Evolutionary conservation across 257 asterid genomes (phyloP), one percentile per base, ranked within the genome.

Genomic region (Anisodus acutangulus): DNA sequence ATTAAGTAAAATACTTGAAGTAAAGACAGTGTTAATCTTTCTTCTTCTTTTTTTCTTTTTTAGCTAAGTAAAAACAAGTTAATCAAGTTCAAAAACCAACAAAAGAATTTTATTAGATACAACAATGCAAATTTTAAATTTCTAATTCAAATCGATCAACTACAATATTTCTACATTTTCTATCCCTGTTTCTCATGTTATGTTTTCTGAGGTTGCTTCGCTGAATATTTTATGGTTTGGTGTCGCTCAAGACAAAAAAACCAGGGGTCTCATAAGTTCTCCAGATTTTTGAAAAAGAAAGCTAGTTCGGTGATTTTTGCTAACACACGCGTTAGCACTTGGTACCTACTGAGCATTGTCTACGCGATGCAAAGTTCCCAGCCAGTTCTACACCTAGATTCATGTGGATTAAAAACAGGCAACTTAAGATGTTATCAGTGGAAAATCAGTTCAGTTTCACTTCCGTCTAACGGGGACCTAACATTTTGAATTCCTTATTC

Each of bases 361-460:
- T 74, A 3, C 22, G 62, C 11, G 9, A 74, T 47, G 81, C 8
- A 76, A 76, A 76, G 63, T 31, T 37, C 81, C 37, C 81, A 51
- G 12, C 63, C 22, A 2, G 63, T 19, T 76, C 63, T 76, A 47
- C 15, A 57, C 47, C 63, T 15, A 76, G 63, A 26, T 76, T 51
- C 81, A 76, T 51, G 64, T 76, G 37, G 68, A 62, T 62, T 62
- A 62, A 62, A 19, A 4, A 62, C 5, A 8, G 45, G 22, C 47
- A 53, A 22, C 63, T 51, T 76, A 76, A 51, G 81, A 53, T 53
- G 63, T 76, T 53, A 51, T 19, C 47, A 26, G 8, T 26, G 81
- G 51, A 71, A 76, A 26, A 26, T 76, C 81, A 51, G 63, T 76
- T 76, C 63, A 51, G 45, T 53, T 76, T 76, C 15, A 26, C 59